Conservation (phyloP, 108 stramenopile genomes). For the Mayamaea pseudoterrestris region DNA sequence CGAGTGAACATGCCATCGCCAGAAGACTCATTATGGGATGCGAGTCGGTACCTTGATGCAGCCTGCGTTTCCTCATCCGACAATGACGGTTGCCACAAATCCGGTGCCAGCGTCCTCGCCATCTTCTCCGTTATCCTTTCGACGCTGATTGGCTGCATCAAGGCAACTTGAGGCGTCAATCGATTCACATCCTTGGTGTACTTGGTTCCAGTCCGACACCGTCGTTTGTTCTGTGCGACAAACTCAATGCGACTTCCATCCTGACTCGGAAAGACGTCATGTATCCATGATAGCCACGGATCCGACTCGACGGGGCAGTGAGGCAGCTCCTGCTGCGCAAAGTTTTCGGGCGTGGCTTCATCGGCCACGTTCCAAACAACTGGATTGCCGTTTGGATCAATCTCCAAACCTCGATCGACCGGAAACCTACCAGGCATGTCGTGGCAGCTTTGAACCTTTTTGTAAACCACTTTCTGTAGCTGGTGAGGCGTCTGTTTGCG, state of each 20-base stretch:
- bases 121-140: constrained; percentile 19
- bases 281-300: constrained; percentile 66
- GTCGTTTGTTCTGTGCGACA: constrained; percentile 68
- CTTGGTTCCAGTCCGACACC: constrained; percentile 50
- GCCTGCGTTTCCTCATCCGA: not conserved
- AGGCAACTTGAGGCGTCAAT: constrained; percentile 55
- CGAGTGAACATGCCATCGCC: constrained; percentile 42
- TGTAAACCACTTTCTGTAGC: constrained; percentile 18
- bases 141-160: constrained; percentile 56
- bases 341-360: constrained; percentile 20
- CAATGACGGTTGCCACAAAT: constrained; percentile 38
- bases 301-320: constrained; percentile 63
- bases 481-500: constrained; percentile 35
- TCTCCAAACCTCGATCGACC: constrained; percentile 35
- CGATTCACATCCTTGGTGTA: constrained; percentile 24
- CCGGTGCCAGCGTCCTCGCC: constrained; percentile 30
- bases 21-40: constrained; percentile 36
- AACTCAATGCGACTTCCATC: constrained; percentile 42
- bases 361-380: constrained; percentile 40
- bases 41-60: constrained; percentile 32
- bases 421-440: constrained; percentile 55
- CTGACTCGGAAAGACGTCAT: constrained; percentile 47
- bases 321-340: constrained; percentile 28
- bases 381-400: constrained; percentile 10
- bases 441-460: constrained; percentile 31